phyloP scores from a whole-genome alignment of 2,329 filamentous ascomycete species.

The Penicillium hordei region DNA sequence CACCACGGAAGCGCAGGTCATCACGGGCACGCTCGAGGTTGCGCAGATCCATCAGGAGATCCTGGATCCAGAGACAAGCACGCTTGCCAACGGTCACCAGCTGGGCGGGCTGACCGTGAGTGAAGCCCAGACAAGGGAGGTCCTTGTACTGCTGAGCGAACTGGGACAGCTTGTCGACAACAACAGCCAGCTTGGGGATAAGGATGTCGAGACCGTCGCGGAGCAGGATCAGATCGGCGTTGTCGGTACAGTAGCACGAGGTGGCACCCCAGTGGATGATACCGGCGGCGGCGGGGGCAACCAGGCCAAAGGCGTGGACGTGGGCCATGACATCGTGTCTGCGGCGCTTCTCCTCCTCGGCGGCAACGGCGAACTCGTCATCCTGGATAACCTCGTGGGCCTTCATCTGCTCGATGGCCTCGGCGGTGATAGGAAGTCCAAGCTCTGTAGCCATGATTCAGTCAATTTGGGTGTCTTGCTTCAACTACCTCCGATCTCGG shows the following conservation, averaged over 20 bases:
- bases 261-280: conserved; percentile 78
- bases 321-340: conserved; percentile 67
- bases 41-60: conserved; percentile 72
- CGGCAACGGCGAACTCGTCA: conserved; percentile 71
- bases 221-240: conserved; percentile 75
- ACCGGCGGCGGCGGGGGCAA: conserved; percentile 73
- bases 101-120: conserved; percentile 62
- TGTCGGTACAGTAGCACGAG: conserved; percentile 63
- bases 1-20: conserved; percentile 73
- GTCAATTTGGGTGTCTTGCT: conserved; percentile 22
- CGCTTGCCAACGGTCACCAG: conserved; percentile 65
- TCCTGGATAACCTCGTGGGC: conserved; percentile 73
- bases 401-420: conserved; percentile 75
- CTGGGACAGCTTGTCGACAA: conserved; percentile 69
- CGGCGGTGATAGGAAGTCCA: conserved; percentile 68
- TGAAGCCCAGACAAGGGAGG: conserved; percentile 72
- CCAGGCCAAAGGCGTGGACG: conserved; percentile 71
- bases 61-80: conserved; percentile 72
- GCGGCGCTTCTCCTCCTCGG: conserved; percentile 72
- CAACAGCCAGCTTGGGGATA: conserved; percentile 72
- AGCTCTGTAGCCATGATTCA: conserved; percentile 54
- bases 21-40: conserved; percentile 68
- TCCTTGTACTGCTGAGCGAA: conserved; percentile 75
- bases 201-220: conserved; percentile 73
- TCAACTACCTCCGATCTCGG: conserved; percentile 17